phyloP scores from a whole-genome alignment of 2,329 filamentous ascomycete species.

The Trichoderma arundinaceum region DNA sequence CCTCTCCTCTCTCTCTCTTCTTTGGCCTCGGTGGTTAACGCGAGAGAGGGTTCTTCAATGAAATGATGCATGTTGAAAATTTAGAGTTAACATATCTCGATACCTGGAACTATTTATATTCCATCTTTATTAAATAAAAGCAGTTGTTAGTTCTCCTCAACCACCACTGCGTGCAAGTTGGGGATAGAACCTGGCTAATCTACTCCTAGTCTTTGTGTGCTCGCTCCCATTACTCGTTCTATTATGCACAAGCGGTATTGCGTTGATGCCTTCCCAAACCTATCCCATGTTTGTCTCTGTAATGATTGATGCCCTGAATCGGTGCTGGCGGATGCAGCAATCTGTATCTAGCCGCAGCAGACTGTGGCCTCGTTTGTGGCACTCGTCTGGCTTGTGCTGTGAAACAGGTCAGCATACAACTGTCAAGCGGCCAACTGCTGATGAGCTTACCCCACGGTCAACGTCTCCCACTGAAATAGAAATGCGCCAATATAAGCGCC shows the following conservation, averaged over 20 bases:
- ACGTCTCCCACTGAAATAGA: slow-evolving; percentile 72
- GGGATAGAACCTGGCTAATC: neutral
- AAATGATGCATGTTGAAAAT: neutral
- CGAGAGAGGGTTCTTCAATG: neutral
- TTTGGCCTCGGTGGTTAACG: neutral
- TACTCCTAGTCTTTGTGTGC: neutral
- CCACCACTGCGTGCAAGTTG: neutral
- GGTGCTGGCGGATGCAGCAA: neutral
- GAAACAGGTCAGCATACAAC: slow-evolving; percentile 5
- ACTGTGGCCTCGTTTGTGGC: slow-evolving; percentile 48
- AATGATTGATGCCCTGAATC: too few relatives aligned
- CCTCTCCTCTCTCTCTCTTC: neutral
- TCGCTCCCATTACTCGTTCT: neutral
- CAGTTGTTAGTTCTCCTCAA: neutral
- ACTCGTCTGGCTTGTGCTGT: slow-evolving; percentile 41
- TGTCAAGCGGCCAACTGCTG: neutral
- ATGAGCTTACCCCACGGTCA: slow-evolving; percentile 44
- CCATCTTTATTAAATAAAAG: neutral
- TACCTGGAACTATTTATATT: too few relatives aligned
- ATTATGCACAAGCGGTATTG: neutral
- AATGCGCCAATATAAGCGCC: slow-evolving; percentile 76
- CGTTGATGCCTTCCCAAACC: neutral
- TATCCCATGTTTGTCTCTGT: neutral
- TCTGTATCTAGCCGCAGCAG: slow-evolving; percentile 46
- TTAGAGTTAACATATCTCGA: too few relatives aligned